phyloP scores from a whole-genome alignment of 257 asterid species.

The Cruciata laevipes region DNA sequence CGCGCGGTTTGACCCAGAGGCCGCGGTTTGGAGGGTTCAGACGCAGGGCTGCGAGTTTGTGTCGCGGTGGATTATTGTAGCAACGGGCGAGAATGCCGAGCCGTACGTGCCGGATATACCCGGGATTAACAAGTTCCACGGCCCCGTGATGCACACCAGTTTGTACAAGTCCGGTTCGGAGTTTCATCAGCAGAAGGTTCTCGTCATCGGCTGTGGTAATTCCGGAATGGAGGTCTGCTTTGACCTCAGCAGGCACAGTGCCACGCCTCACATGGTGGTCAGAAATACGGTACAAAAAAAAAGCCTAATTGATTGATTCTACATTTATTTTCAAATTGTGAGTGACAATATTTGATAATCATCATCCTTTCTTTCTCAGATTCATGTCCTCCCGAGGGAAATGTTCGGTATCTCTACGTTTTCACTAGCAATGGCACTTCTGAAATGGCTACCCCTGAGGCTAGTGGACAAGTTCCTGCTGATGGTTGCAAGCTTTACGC shows the following conservation, averaged over 20 bases:
- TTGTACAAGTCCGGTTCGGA: constrained; percentile 53
- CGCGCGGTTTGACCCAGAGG: constrained; percentile 35
- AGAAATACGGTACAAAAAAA: constrained; percentile 46
- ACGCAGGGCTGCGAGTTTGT: constrained; percentile 31
- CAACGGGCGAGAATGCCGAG: constrained; percentile 89
- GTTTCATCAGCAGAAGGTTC: constrained; percentile 38
- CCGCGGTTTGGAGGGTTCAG: constrained; percentile 49
- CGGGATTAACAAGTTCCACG: constrained; percentile 50
- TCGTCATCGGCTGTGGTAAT: constrained; percentile 85
- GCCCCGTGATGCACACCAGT: constrained; percentile 57
- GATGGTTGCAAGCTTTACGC: constrained; percentile 37
- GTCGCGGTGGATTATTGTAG: constrained; percentile 61
- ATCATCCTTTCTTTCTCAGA: constrained; percentile 26
- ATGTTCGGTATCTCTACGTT: constrained; percentile 80
- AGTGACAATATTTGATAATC: background rate
- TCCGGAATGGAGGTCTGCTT: constrained; percentile 96
- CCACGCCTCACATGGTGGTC: constrained; percentile 70
- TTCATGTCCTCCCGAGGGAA: constrained; percentile 82
- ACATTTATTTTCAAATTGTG: background rate
- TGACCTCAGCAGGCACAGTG: constrained; percentile 62
- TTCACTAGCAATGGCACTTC: constrained; percentile 52
- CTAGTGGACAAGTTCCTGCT: constrained; percentile 67
- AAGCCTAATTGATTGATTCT: background rate
- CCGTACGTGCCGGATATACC: constrained; percentile 55
- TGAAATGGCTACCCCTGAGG: constrained; percentile 66